A percentile compares a stretch with the other conserved stretches of the same genome.
phyloP scores from a whole-genome alignment of 805 yeast species.

The Starmera quercuum region DNA sequence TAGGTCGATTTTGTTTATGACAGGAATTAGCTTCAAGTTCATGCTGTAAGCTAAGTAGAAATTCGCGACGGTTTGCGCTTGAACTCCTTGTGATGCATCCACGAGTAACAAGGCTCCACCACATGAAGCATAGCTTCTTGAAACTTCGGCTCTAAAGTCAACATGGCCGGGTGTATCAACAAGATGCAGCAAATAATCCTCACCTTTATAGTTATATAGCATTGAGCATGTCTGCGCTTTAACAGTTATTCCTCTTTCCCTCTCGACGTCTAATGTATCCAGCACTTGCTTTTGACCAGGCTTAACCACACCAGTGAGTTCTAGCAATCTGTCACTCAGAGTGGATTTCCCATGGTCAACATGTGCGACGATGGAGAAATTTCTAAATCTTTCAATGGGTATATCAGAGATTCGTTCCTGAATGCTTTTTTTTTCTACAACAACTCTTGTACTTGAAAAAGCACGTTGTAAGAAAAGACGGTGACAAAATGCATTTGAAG shows the following conservation, averaged over 20 bases:
- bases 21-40: conserved; percentile 77
- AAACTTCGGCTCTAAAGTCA: conserved; percentile 89
- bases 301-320: conserved; percentile 81
- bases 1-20: conserved; percentile 85
- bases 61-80: conserved; percentile 98
- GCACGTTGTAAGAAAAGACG: conserved; percentile 7
- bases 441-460: background rate
- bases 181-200: conserved; percentile 78
- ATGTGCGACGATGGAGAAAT: conserved; percentile 94
- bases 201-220: conserved; percentile 61
- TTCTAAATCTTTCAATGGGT: conserved; percentile 77
- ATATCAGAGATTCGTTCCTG: conserved; percentile 64
- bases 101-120: conserved; percentile 87
- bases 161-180: conserved; percentile 99
- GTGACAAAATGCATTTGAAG: too few species aligned
- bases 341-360: conserved; percentile 90
- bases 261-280: conserved; percentile 87
- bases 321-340: conserved; percentile 78
- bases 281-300: conserved; percentile 81
- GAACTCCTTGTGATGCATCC: conserved; percentile 95
- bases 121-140: conserved; percentile 91
- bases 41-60: conserved; percentile 83
- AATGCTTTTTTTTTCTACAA: conserved; percentile 7
- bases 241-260: conserved; percentile 94
- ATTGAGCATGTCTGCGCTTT: conserved; percentile 96